Conservation (phyloP, 1,284 basidiomycete species). For the Termitomyces sp. region DNA sequence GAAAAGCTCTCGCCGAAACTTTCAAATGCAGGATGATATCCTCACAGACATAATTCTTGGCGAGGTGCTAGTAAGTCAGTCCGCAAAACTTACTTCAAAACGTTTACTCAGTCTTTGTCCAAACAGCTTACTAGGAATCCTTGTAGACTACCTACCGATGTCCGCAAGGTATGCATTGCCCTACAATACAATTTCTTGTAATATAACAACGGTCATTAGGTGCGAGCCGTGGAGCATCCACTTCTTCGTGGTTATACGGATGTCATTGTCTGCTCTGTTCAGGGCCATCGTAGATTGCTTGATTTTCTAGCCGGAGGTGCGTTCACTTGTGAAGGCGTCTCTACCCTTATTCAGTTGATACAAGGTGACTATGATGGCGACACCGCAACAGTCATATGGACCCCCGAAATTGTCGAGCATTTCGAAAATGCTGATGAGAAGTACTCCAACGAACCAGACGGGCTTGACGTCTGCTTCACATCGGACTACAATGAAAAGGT, state of each 20-base stretch:
- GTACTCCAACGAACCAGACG: conserved; percentile 41
- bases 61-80: conserved; percentile 31
- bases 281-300: conserved; percentile 41
- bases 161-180: conserved; percentile 38
- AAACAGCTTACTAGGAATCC: conserved; percentile 42
- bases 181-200: conserved; percentile 4
- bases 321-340: conserved; percentile 7
- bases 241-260: conserved; percentile 39
- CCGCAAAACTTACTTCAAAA: neutral
- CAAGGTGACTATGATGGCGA: conserved; percentile 51
- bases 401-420: conserved; percentile 41
- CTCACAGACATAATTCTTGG: conserved; percentile 40
- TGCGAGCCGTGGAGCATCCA: conserved; percentile 41
- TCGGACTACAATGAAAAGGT: conserved; percentile 40
- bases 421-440: conserved; percentile 47
- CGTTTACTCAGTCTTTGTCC: neutral
- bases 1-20: conserved; percentile 34
- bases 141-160: conserved; percentile 51
- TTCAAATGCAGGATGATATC: conserved; percentile 34
- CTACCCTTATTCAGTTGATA: neutral
- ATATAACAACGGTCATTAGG: conserved; percentile 25
- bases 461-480: conserved; percentile 38
- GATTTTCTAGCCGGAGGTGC: conserved; percentile 46
- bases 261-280: conserved; percentile 45
- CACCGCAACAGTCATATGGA: conserved; percentile 40